A percentile compares a stretch with the other conserved stretches of the same genome.
Evolutionary conservation across 768 basidiomycete species (phyloP).

Genomic region (Rhodosporidiobolus sp.): DNA sequence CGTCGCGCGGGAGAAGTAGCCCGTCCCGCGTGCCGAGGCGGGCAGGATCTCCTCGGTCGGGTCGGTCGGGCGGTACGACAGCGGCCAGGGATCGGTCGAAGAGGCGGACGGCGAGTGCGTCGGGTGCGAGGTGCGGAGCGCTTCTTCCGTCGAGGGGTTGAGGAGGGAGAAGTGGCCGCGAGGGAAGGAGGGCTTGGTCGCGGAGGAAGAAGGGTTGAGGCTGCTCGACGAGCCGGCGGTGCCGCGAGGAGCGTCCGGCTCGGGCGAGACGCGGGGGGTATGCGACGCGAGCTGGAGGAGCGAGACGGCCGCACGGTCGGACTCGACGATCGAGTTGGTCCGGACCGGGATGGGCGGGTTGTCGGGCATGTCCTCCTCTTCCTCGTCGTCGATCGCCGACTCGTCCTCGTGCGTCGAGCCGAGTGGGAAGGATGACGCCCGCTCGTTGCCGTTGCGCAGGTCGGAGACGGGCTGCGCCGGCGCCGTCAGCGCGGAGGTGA

Average conservation of each 20-base stretch:
- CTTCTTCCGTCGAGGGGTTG: conserved; percentile 14
- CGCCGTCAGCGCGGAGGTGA: background rate
- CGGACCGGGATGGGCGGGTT: background rate
- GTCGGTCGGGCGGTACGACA: conserved; percentile 35
- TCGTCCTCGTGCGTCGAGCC: conserved; percentile 11
- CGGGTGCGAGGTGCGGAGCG: conserved; percentile 26
- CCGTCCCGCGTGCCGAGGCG: conserved; percentile 26
- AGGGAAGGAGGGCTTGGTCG: background rate
- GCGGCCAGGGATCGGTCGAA: conserved; percentile 34
- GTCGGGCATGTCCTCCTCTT: background rate
- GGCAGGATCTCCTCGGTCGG: conserved; percentile 34
- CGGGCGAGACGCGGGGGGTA: conserved; percentile 38
- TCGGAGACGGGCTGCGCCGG: conserved; percentile 26
- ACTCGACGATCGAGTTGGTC: conserved; percentile 36
- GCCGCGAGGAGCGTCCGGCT: conserved; percentile 13
- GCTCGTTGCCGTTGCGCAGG: conserved; percentile 22
- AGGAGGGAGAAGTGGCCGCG: conserved; percentile 5
- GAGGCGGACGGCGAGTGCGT: conserved; percentile 9
- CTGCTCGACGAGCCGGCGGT: background rate
- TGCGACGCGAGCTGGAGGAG: conserved; percentile 39
- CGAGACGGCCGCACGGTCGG: conserved; percentile 36
- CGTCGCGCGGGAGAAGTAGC: conserved; percentile 30
- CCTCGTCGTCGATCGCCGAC: conserved; percentile 14
- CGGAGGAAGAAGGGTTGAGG: background rate
- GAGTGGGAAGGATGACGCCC: conserved; percentile 2